A percentile compares a stretch with the other conserved stretches of the same genome.
Conservation (phyloP, 2,329 filamentous ascomycete species). For the Curvularia lunata region DNA sequence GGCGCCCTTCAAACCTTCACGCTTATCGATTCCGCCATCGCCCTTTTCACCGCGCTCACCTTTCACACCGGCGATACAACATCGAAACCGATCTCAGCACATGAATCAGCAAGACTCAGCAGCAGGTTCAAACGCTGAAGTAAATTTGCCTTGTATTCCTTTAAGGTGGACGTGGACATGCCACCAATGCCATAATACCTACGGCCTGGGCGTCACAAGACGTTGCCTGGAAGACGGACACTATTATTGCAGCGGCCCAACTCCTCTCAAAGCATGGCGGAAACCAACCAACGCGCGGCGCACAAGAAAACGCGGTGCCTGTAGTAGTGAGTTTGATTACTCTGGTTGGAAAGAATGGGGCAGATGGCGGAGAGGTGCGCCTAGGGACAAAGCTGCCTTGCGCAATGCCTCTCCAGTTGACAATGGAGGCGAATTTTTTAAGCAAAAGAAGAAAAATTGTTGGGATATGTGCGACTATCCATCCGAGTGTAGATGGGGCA, state of each 20-base stretch:
- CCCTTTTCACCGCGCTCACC: conserved; percentile 51
- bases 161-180: conserved; percentile 61
- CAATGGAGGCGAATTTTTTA: neutral
- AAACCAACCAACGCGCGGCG: conserved; percentile 11
- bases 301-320: conserved; percentile 50
- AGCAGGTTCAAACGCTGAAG: conserved; percentile 31
- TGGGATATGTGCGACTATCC: conserved; percentile 56
- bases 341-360: conserved; percentile 57
- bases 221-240: conserved; percentile 63
- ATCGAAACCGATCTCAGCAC: neutral
- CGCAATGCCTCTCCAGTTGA: neutral
- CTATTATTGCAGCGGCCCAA: conserved; percentile 59
- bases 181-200: conserved; percentile 57
- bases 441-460: conserved; percentile 44
- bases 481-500: conserved; percentile 52
- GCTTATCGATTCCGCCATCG: conserved; percentile 53
- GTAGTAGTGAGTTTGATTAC: conserved; percentile 61
- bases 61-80: conserved; percentile 21
- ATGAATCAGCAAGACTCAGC: neutral
- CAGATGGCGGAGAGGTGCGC: conserved; percentile 48
- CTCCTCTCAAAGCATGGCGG: conserved; percentile 46
- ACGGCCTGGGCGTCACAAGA: conserved; percentile 57
- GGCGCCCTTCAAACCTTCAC: conserved; percentile 52
- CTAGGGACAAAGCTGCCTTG: conserved; percentile 8
- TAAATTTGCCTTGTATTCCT: conserved; percentile 29